Evolutionary conservation across 1,284 basidiomycete species (phyloP).

Genomic region (Apiotrichum mycotoxinovorans): DNA sequence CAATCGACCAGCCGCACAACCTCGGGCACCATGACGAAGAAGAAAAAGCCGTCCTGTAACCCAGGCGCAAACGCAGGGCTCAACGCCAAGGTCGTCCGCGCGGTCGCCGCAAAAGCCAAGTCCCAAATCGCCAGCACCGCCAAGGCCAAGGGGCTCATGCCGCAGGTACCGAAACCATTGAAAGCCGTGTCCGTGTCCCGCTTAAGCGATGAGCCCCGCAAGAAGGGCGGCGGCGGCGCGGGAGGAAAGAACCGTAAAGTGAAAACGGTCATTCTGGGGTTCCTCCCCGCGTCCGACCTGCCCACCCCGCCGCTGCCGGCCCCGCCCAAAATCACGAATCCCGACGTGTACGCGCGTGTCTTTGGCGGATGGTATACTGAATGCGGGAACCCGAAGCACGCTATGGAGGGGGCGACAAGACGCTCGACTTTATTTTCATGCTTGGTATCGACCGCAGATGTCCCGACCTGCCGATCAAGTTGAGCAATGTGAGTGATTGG

Average conservation of each 20-base stretch:
- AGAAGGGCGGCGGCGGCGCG: background rate
- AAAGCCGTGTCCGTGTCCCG: too few relatives aligned
- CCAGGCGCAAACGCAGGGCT: too few relatives aligned
- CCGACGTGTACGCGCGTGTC: background rate
- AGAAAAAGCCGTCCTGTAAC: too few relatives aligned
- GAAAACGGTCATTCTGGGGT: background rate
- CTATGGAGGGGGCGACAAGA: background rate
- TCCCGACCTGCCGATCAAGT: background rate
- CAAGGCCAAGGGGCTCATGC: too few relatives aligned
- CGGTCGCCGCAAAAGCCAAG: too few relatives aligned
- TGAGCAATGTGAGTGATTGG: background rate
- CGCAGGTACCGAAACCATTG: too few relatives aligned
- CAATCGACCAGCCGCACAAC: too few relatives aligned
- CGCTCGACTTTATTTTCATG: background rate
- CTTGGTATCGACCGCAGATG: background rate
- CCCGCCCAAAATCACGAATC: background rate
- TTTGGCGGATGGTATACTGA: background rate
- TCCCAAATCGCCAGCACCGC: too few relatives aligned
- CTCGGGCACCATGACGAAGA: too few relatives aligned
- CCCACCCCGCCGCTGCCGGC: background rate
- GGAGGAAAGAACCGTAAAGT: background rate
- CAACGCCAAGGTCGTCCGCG: too few relatives aligned
- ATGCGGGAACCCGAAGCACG: background rate
- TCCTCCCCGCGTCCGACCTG: background rate
- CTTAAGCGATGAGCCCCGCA: too few relatives aligned